A percentile compares a stretch with the other conserved stretches of the same genome.
These are phyloP conservation scores for Candolleomyces aberdarensis DNA, from an alignment of 768 basidiomycete species.

Conservation along the genomic window DNA sequence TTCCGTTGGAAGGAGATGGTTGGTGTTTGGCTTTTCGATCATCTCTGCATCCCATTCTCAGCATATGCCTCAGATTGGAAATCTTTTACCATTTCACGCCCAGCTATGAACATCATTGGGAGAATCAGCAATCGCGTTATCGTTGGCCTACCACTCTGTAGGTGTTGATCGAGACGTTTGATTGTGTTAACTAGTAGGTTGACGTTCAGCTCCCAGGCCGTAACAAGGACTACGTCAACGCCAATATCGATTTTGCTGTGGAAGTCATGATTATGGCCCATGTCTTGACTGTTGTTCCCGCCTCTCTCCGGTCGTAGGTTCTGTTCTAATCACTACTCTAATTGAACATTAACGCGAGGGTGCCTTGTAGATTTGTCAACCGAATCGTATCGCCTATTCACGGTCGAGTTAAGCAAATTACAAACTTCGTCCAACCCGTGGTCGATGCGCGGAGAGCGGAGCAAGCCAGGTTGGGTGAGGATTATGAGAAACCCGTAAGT, in stretches of 20 bases:
- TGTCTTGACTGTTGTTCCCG: not conserved
- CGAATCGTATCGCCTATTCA: not conserved
- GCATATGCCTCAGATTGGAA: not conserved
- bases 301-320: slow-evolving; percentile 36
- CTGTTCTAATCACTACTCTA: not conserved
- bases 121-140: slow-evolving; percentile 2
- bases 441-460: slow-evolving; percentile 11
- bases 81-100: not conserved
- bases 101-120: not conserved
- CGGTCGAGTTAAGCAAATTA: not conserved
- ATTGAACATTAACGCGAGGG: not conserved
- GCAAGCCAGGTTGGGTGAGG: not conserved
- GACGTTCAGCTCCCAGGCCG: too few relatives aligned
- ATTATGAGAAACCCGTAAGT: slow-evolving; percentile 12
- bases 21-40: not conserved
- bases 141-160: slow-evolving; percentile 9
- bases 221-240: not conserved
- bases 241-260: not conserved
- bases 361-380: not conserved
- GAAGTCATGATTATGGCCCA: not conserved
- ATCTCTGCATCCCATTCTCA: not conserved
- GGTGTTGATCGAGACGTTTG: not conserved
- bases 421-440: slow-evolving; percentile 7
- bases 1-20: not conserved
- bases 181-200: too few relatives aligned